phyloP scores from a whole-genome alignment of 2,329 filamentous ascomycete genomes.

The Botrytis hyacinthi region DNA sequence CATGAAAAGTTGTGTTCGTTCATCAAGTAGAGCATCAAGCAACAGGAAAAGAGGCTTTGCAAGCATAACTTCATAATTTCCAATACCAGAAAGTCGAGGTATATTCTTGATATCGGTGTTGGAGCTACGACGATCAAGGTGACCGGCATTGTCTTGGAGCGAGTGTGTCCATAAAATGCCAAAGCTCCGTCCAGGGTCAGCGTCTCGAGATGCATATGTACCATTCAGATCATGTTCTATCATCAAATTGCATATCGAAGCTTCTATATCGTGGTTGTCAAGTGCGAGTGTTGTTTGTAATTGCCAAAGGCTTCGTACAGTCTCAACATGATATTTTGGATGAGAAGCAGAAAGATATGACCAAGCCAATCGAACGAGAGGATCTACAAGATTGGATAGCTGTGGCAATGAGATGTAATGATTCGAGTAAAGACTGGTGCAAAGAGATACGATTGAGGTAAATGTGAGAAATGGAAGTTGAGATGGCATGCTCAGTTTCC shows the following conservation, averaged over 20 bases:
- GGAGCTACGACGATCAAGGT: slow-evolving; percentile 48
- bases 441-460: slow-evolving; percentile 57
- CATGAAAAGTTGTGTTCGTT: slow-evolving; percentile 71
- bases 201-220: slow-evolving; percentile 48
- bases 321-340: slow-evolving; percentile 93
- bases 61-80: slow-evolving; percentile 70
- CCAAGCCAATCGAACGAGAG: slow-evolving; percentile 75
- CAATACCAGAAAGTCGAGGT: slow-evolving; percentile 52
- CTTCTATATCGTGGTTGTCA: slow-evolving; percentile 73
- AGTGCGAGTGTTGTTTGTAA: slow-evolving; percentile 70
- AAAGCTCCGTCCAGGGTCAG: slow-evolving; percentile 68
- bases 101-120: slow-evolving; percentile 39
- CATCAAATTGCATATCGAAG: slow-evolving; percentile 69
- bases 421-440: slow-evolving; percentile 54
- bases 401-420: slow-evolving; percentile 52
- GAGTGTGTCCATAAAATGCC: slow-evolving; percentile 80
- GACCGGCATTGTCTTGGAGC: slow-evolving; percentile 53
- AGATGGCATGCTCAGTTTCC: slow-evolving; percentile 44
- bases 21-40: slow-evolving; percentile 73
- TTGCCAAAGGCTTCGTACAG: slow-evolving; percentile 81
- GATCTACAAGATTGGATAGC: slow-evolving; percentile 61
- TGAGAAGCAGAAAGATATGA: slow-evolving; percentile 73
- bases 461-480: slow-evolving; percentile 53
- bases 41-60: slow-evolving; percentile 78
- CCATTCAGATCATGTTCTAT: slow-evolving; percentile 52